Conservation (phyloP, 306 rosid species). For the Citrullus colocynthis region DNA sequence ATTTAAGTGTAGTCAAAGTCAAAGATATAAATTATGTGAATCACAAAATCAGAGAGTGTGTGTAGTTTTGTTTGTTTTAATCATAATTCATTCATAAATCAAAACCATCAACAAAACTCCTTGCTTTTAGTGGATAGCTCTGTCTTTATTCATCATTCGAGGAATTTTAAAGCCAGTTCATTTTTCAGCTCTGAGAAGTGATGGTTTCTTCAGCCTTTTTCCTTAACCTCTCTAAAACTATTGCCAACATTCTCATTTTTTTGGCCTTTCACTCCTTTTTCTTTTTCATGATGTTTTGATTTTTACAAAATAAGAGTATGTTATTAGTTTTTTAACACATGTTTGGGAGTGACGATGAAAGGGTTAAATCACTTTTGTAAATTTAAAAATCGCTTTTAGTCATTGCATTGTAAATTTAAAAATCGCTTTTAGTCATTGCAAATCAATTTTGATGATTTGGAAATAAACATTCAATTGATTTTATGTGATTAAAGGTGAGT, state of each 20-base stretch:
- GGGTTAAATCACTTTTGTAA: too few species aligned
- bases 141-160: constrained; percentile 2
- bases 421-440: too few species aligned
- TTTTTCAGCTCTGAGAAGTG: background rate
- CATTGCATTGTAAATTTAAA: too few species aligned
- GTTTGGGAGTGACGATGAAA: too few species aligned
- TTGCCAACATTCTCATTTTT: background rate
- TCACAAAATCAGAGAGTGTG: too few species aligned
- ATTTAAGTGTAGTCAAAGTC: background rate
- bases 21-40: background rate
- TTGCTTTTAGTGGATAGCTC: background rate
- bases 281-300: background rate
- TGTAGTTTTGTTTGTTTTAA: background rate
- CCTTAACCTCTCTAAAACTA: background rate
- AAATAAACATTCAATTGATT: too few species aligned
- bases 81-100: background rate
- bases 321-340: too few species aligned
- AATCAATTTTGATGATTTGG: too few species aligned
- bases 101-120: background rate
- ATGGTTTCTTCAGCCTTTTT: constrained; percentile 1
- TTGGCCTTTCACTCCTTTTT: background rate
- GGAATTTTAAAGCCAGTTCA: background rate
- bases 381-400: too few species aligned
- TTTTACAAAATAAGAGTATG: too few species aligned
- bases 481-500: too few species aligned